Evolutionary conservation across 2,329 filamentous ascomycete species (phyloP).

Genomic region (Pseudogymnoascus sp.): DNA sequence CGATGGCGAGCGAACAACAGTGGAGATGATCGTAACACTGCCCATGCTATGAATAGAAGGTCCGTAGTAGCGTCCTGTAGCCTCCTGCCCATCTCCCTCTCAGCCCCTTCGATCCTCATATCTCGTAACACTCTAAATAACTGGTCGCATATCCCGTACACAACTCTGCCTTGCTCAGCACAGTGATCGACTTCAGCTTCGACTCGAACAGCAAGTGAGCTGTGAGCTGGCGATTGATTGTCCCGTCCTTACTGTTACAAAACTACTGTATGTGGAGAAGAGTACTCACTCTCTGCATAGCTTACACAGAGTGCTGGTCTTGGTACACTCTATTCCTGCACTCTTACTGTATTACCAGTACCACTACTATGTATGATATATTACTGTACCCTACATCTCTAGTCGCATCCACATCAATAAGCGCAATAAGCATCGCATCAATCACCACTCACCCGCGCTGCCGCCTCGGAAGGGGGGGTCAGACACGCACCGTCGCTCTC

Average conservation of each 20-base stretch:
- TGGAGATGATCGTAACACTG: not conserved
- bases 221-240: not conserved
- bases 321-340: not conserved
- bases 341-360: too few relatives aligned
- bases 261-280: not conserved
- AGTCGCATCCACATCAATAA: not conserved
- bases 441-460: not conserved
- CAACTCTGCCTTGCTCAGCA: not conserved
- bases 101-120: not conserved
- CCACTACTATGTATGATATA: too few relatives aligned
- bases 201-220: not conserved
- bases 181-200: not conserved
- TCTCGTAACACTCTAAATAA: not conserved
- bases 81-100: not conserved
- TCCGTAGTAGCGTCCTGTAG: not conserved
- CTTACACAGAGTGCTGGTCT: not conserved
- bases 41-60: not conserved
- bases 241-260: not conserved
- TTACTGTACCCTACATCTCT: not conserved
- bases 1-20: not conserved
- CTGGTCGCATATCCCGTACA: not conserved
- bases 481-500: not conserved
- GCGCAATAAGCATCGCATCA: not conserved
- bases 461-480: not conserved
- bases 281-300: not conserved